Evolutionary conservation across 306 rosid genomes (phyloP), one percentile per base, ranked within the genome.

Genomic region (Quercus glauca): DNA sequence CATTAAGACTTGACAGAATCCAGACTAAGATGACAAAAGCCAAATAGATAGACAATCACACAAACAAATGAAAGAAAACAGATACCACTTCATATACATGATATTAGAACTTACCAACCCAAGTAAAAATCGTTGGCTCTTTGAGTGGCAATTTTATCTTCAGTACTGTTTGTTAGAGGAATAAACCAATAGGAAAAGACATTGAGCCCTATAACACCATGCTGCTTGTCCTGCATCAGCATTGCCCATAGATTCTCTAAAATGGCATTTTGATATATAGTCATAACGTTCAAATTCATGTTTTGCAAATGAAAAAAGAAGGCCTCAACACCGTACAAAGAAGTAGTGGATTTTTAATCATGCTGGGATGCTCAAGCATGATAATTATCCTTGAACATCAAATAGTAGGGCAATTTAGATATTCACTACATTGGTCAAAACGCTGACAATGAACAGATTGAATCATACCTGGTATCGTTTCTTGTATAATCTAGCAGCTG

Each of bases 181-280:
- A 82, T 26, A 60, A 76, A 4, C 80, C 88, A 59, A 74, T n/a
- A 23, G 28, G 77, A 0, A 58, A 80, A 61, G 45, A 89, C 5
- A 80, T 86, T 89, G 26, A 93, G 51, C 75, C 96, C 97, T 28
- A 91, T 45, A 79, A 81, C 76, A 9, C 94, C 97, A 6, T 61
- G 86, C 31, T 93, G 94, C 74, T 64, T 76, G 25, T 73, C 76
- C 97, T 93, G 90, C 87, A 87, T 56, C 96, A 88, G 90, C 87
- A 87, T 56, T 15, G 12, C 19, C 56, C 17, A 80, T 19, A 68
- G n/a, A 37, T 20, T 33, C 75, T 71, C n/a, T 31, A 18, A 5
- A 51, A 80, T 45, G 45, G 55, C 51, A 9, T 45, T 58, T 57
- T 11, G 19, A 15, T 75, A 61, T 19, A 69, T 20, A 18, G 20